Evolutionary conservation across 2,329 filamentous ascomycete genomes (phyloP).

Genomic region (Harringtonia lauricola): DNA sequence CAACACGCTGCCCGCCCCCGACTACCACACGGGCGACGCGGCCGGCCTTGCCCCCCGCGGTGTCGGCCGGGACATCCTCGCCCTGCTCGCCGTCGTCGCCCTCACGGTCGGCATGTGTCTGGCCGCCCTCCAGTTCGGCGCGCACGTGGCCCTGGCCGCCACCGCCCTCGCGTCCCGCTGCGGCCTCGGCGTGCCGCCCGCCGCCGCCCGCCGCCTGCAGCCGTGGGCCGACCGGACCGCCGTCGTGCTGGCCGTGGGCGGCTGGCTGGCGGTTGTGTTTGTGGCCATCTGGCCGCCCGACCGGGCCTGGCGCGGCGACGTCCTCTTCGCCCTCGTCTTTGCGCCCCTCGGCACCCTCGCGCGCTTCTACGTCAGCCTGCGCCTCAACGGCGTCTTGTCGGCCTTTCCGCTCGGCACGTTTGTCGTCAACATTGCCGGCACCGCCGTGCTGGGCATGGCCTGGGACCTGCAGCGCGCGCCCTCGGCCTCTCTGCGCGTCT

Average conservation of each 20-base stretch:
- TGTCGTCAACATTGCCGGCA: conserved; percentile 67
- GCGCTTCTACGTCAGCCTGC: conserved; percentile 61
- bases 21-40: conserved; percentile 23
- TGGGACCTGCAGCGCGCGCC: conserved; percentile 66
- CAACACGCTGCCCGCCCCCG: conserved; percentile 36
- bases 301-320: conserved; percentile 60
- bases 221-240: conserved; percentile 51
- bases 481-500: conserved; percentile 32
- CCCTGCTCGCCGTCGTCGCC: conserved; percentile 62
- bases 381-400: conserved; percentile 54
- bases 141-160: conserved; percentile 59
- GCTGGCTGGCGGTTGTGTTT: conserved; percentile 69
- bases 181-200: neutral
- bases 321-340: conserved; percentile 69
- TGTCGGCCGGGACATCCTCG: conserved; percentile 72
- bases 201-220: conserved; percentile 30
- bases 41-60: conserved; percentile 29
- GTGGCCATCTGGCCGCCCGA: conserved; percentile 62
- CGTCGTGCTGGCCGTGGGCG: conserved; percentile 56
- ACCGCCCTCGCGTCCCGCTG: conserved; percentile 39
- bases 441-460: conserved; percentile 60
- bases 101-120: conserved; percentile 61
- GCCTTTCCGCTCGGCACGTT: conserved; percentile 83
- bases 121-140: conserved; percentile 57
- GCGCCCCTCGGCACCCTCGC: conserved; percentile 68